Percentiles rank a stretch among this genome's conserved stretches.
Conservation (phyloP, 192 early-diverging fungal species). For the Cladochytrium replicatum region DNA sequence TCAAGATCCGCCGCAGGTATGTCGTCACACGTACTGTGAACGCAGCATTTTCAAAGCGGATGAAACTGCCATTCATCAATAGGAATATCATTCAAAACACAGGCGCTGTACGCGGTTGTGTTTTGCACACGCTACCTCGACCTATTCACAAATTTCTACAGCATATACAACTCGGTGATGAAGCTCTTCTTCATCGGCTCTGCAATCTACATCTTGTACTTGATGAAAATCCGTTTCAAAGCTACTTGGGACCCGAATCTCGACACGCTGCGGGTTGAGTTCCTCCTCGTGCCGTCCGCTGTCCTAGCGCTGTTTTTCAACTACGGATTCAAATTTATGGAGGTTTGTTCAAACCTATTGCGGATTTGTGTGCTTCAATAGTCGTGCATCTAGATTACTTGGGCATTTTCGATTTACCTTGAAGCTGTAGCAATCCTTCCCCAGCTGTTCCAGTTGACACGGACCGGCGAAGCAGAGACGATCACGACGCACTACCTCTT, state of each 20-base stretch:
- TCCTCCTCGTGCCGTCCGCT: constrained; percentile 58
- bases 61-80: too few relatives aligned
- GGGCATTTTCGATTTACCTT: constrained; percentile 95
- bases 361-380: too few relatives aligned
- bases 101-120: constrained; percentile 81
- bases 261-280: constrained; percentile 89
- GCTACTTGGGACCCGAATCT: constrained; percentile 86
- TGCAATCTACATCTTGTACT: constrained; percentile 76
- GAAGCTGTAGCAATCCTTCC: constrained; percentile 96
- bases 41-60: too few relatives aligned
- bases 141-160: constrained; percentile 61
- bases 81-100: constrained; percentile 98
- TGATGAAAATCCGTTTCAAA: constrained; percentile 78
- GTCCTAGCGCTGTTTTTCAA: constrained; percentile 67
- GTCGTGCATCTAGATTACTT: constrained; percentile 58
- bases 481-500: constrained; percentile 99
- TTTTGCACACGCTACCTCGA: constrained; percentile 94
- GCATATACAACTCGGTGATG: constrained; percentile 90
- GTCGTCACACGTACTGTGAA: too few relatives aligned
- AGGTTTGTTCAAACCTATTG: constrained; percentile 38
- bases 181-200: constrained; percentile 89
- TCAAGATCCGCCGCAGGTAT: constrained; percentile 80
- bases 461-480: constrained; percentile 97
- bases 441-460: constrained; percentile 90
- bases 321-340: constrained; percentile 54